Base-by-base conservation (phyloP, 768 basidiomycete genomes). In the Auriscalpium orientale region DNA sequence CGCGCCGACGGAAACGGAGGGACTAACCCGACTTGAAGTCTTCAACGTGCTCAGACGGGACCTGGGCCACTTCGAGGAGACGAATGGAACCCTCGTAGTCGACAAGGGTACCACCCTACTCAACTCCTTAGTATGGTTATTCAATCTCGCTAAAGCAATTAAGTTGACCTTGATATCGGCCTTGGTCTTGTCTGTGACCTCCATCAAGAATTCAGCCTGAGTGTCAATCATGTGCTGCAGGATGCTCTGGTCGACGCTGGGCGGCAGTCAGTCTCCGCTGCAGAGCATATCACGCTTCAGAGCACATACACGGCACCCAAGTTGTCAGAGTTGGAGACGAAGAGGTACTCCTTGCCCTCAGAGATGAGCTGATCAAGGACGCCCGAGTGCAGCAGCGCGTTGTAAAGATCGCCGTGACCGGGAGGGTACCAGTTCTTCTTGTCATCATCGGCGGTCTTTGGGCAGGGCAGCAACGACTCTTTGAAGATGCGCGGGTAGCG, bases 161-260 rank as follows among this genome's bases (percentile, higher is more conserved):
- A 28, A 7, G 28, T 28, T 9, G 37, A 63, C 68, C 72, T 87
- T 87, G 71, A 87, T 81, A 63, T 87, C 86, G 34, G 87, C 85
- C 74, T 88, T 88, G 64, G 87, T 88, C 77, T 88, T 88, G 78
- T 88, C 87, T 10, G 87, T 88, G 58, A 88, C 83, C 65, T 87
- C 84, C 84, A 84, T 85, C 62, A 86, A 66, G 72, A 85, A 86
- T 68, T 87, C 85, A 51, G 83, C 77, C 56, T 81, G 74, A 34
- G 70, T 72, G 62, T 83, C 78, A 47, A 84, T 77, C 81, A 88
- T 86, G 72, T 84, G 82, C 58, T 76, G 73, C 56, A 83, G 66
- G 66, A 88, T 87, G 61, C 75, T 79, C 60, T 85, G 75, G 66
- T 87, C 86, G 63, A 87, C 86, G 56, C 83, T 78, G 48, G n/a